Evolutionary conservation across 768 basidiomycete species (phyloP), one percentile per base, ranked within the genome.

Genomic region (Mrakia frigida): DNA sequence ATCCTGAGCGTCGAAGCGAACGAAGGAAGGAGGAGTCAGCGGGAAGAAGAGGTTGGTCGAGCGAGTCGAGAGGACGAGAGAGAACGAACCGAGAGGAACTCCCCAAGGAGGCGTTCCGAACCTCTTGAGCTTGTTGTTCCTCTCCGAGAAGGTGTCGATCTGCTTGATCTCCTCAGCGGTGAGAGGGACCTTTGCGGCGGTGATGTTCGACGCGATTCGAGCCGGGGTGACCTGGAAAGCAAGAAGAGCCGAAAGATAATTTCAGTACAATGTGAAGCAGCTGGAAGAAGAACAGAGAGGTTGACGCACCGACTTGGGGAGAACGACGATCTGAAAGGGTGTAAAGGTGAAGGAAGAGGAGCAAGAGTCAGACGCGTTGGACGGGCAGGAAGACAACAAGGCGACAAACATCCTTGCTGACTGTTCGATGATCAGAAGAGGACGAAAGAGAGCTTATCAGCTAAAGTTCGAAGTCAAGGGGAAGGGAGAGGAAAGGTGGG

Each of bases 261-360:
- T n/a, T n/a, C n/a, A n/a, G n/a, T n/a, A n/a, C n/a, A n/a, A n/a
- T n/a, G n/a, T n/a, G n/a, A n/a, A n/a, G n/a, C n/a, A n/a, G 2
- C 21, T 50, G 86, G 75, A 92, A 82, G 73, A 88, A 90, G 28
- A 89, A 87, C 21, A 89, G 87, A 9, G 84, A 80, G 6, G 9
- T 21, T 5, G n/a, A 56, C 56, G 56, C n/a, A 28, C 56, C 39
- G 73, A 74, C 37, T 69, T 69, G 68, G 41, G 56, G 56, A 69
- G 68, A 37, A 69, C 67, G 67, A 69, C 67, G 39, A 69, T 69
- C 46, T 50, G 46, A 21, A 50, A 4, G 6, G 16, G 13, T 5
- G 46, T n/a, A n/a, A 50, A 3, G 18, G 13, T 2, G 43, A 50
- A 18, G 21, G 46, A 50, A 21, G 18, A 50, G 46, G 0, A 50